Base-by-base conservation (phyloP, 108 stramenopile species). In the Pseudonitzschia delicatissima region DNA sequence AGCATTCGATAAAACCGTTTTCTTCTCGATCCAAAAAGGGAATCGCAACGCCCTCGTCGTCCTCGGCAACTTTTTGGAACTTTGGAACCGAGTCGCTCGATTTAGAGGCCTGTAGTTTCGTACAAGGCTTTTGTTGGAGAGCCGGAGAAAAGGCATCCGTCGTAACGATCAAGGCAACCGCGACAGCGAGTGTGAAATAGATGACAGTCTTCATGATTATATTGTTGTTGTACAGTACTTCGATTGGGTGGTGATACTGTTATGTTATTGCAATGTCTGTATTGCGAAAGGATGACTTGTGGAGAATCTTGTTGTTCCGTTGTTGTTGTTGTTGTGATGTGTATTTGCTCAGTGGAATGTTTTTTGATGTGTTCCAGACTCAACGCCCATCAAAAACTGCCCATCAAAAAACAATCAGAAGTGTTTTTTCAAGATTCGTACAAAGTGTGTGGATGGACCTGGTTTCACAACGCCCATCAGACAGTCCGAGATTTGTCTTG, bases 1-100 rank as follows among this genome's bases (percentile, higher is more conserved):
- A 93, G 70, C 92, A 93, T 59, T 93, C 92, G 62, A 93, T 91
- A 62, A 85, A 83, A 26, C 68, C 71, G 35, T 82, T 86, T n/a
- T 64, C 68, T 13, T 67, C 45, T 2, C 62, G 21, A 64, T 93
- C 92, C 31, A 93, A 44, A 74, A 91, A 93, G 28, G 92, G 86
- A 39, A 91, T 86, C 29, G 85, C 71, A n/a, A 78, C 75, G 36
- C 87, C 87, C 60, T 88, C 90, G 35, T 87, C 78, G 3, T 84
- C 87, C 13, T 66, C 57, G 25, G 50, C n/a, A 2, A 53, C 32
- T 21, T 29, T 27, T 42, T 11, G 15, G 15, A 42, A 15, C 40
- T 15, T 1, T 42, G 40, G 11, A 42, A 42, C 11, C 13, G 40
- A 11, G 40, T 42, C 40, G 15, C 40, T 42, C 40, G 40, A 15